These are phyloP conservation scores for Candida sp. DNA, from an alignment of 1,139 yeast species.

Conservation along the genomic window DNA sequence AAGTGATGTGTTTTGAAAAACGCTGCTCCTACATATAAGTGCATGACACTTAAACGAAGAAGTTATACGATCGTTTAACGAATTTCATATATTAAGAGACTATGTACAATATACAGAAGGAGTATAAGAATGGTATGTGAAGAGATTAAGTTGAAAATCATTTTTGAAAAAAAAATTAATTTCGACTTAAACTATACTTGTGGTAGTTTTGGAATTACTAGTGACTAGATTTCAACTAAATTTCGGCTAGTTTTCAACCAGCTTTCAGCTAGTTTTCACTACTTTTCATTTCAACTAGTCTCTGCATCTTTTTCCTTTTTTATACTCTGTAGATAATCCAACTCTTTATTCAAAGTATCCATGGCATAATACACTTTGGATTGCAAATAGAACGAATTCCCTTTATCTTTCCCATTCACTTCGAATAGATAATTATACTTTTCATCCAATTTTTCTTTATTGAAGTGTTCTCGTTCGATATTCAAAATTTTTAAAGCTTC, in stretches of 20 bases:
- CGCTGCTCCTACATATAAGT: too few species aligned
- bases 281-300: neutral
- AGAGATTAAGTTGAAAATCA: too few species aligned
- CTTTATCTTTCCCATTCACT: slow-evolving; percentile 88
- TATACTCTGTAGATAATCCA: slow-evolving; percentile 40
- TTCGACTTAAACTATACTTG: too few species aligned
- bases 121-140: too few species aligned
- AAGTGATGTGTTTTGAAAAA: too few species aligned
- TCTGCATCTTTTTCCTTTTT: slow-evolving; percentile 18
- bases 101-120: too few species aligned
- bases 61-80: too few species aligned
- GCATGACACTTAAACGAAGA: too few species aligned
- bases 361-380: slow-evolving; percentile 79
- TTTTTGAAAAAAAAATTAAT: too few species aligned
- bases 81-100: neutral
- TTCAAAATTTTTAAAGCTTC: slow-evolving; percentile 93
- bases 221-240: too few species aligned
- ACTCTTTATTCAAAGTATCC: slow-evolving; percentile 45
- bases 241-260: too few species aligned
- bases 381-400: slow-evolving; percentile 90
- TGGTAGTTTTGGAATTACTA: too few species aligned
- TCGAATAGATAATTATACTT: slow-evolving; percentile 83
- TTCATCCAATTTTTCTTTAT: slow-evolving; percentile 61
- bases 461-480: slow-evolving; percentile 57
- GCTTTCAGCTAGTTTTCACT: neutral